Base-by-base conservation (phyloP, 768 basidiomycete genomes). In the Trametes maxima region DNA sequence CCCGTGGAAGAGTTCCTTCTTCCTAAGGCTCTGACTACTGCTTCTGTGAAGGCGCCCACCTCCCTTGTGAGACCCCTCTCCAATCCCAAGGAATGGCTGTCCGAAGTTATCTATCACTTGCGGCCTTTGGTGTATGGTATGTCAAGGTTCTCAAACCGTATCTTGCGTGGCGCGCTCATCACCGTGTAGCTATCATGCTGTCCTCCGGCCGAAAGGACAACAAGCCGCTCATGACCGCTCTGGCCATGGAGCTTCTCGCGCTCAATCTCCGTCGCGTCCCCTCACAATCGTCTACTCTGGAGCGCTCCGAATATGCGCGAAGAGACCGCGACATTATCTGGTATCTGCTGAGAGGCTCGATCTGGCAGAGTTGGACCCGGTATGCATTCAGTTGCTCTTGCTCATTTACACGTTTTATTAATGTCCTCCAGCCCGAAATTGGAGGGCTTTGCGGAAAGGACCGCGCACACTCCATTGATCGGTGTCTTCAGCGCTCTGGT, bases 341-440 rank as follows among this genome's bases (percentile, higher is more conserved):
- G 87, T 94, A 94, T 70, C 81, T 95, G 45, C 75, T 96, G 62
- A 87, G 92, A 43, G 94, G 94, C 19, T 85, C 89, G 19, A 84
- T 95, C 53, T 97, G 95, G 95, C 77, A 85, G 60, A 78, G 81
- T 11, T 93, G 85, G 75, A 92, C 92, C 40, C 78, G 84, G 92
- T 89, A 62, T 45, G 49, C 64, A 44, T 21, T 51, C 14, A 1
- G 57, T 48, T 42, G 65, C 4, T 58, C 5, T 22, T 37, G 13
- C 24, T 24, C 25, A 12, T 8, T 5, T 21, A 8, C 1, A 21
- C 3, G 42, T 24, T 48, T 54, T 64, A 33, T 52, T 51, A 50
- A 59, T 21, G 39, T 37, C 22, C 14, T 50, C n/a, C 68, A 93
- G 92, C 64, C 90, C 90, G 24, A 93, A 91, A 73, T 67, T 94